Evolutionary conservation across 2,329 filamentous ascomycete species (phyloP).

Genomic region (Claviceps quebecensis): DNA sequence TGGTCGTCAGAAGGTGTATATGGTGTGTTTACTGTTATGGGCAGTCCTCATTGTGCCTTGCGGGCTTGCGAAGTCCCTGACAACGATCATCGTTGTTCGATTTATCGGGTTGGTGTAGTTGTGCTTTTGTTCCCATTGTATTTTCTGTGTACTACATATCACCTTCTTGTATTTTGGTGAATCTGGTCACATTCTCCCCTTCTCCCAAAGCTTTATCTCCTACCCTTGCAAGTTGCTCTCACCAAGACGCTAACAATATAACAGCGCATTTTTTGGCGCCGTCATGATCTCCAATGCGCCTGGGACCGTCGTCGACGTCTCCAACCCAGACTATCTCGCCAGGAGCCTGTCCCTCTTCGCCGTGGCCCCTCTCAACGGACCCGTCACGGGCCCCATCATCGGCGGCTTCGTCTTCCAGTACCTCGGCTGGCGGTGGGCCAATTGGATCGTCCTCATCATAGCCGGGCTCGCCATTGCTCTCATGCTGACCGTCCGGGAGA

Average conservation of each 20-base stretch:
- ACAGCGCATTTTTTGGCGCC: constrained; percentile 40
- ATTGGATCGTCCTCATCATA: constrained; percentile 67
- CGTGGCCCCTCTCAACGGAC: constrained; percentile 74
- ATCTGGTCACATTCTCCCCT: too few species aligned
- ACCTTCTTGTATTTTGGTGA: background rate
- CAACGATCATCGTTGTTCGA: constrained; percentile 54
- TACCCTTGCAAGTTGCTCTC: background rate
- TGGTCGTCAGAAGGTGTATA: constrained; percentile 54
- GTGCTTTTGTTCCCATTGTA: constrained; percentile 2
- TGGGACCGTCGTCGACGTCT: constrained; percentile 70
- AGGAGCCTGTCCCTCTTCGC: constrained; percentile 59
- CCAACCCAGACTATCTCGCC: constrained; percentile 64
- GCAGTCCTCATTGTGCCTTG: constrained; percentile 57
- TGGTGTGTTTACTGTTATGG: constrained; percentile 50
- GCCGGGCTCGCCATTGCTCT: constrained; percentile 46
- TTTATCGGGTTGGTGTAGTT: constrained; percentile 47
- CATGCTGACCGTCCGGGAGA: constrained; percentile 53
- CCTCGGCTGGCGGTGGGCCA: constrained; percentile 78
- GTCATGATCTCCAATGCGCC: constrained; percentile 76
- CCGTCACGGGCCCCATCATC: constrained; percentile 31
- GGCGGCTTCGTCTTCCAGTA: constrained; percentile 61
- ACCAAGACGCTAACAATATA: background rate
- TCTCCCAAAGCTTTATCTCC: background rate
- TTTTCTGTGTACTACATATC: background rate
- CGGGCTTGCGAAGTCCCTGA: constrained; percentile 53